These are phyloP conservation scores for Castanea sativa DNA, from an alignment of 306 rosid species.

Conservation along the genomic window DNA sequence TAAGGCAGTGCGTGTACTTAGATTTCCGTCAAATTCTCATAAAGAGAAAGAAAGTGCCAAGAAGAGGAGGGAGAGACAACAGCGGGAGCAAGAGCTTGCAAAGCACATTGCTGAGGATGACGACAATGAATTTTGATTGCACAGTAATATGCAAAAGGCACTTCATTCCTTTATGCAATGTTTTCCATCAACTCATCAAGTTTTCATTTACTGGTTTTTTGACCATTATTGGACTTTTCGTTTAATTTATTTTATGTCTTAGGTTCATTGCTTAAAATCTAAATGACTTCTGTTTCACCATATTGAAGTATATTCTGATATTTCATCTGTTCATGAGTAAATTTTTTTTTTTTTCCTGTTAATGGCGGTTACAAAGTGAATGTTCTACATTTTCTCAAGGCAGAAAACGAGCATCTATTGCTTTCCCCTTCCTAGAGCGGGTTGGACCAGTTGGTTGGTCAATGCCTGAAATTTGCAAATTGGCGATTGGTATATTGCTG, in stretches of 20 bases:
- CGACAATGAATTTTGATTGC: conserved; percentile 54
- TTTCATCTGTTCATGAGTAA: too few relatives aligned
- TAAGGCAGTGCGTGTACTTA: too few relatives aligned
- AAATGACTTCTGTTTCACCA: too few relatives aligned
- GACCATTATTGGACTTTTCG: neutral
- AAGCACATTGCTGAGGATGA: conserved; percentile 62
- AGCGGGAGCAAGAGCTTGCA: conserved; percentile 59
- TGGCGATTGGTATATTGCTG: neutral
- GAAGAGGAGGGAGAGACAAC: conserved; percentile 61
- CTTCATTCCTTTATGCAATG: neutral
- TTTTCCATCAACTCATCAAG: conserved; percentile 1
- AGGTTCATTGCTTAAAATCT: neutral
- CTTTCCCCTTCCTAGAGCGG: neutral
- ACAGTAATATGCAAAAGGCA: neutral
- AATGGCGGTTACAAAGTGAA: neutral
- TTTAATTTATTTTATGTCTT: neutral
- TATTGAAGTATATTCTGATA: too few relatives aligned
- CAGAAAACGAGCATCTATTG: neutral
- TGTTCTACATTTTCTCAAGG: neutral
- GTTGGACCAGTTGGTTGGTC: neutral
- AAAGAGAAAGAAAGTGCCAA: conserved; percentile 58
- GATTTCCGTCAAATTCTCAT: conserved; percentile 52
- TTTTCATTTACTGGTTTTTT: conserved; percentile 7
- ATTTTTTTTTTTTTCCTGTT: too few relatives aligned
- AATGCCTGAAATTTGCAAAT: neutral